Evolutionary conservation across 345 rosid species (phyloP).

Genomic region (Excoecaria agallocha): DNA sequence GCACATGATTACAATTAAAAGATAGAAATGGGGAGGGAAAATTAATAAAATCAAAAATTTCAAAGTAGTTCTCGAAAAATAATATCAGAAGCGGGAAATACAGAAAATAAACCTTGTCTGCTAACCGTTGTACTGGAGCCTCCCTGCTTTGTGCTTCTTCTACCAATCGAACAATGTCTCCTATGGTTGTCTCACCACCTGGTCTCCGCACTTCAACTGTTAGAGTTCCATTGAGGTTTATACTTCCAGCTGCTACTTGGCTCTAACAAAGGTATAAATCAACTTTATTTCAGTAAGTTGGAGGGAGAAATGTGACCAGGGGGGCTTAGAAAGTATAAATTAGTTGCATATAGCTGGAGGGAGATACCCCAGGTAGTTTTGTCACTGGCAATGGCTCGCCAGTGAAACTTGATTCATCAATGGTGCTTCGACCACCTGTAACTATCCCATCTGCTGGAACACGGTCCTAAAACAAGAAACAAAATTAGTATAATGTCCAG

Average conservation of each 20-base stretch:
- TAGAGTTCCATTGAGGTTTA: conserved; percentile 92
- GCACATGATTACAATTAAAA: neutral
- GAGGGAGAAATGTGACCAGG: conserved; percentile 4
- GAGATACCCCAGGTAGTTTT: conserved; percentile 77
- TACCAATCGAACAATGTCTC: conserved; percentile 85
- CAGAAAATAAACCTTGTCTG: conserved; percentile 72
- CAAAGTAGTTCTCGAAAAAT: neutral
- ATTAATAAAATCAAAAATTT: neutral
- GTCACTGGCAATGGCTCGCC: conserved; percentile 98
- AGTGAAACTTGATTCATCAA: conserved; percentile 94
- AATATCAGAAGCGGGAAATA: conserved; percentile 8
- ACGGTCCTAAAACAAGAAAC: conserved; percentile 61
- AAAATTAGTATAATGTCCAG: conserved; percentile 11
- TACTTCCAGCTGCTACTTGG: conserved; percentile 92
- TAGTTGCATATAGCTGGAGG: conserved; percentile 16
- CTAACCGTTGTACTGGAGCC: conserved; percentile 91
- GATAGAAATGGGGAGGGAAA: neutral
- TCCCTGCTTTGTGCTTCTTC: conserved; percentile 97
- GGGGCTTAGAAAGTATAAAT: conserved; percentile 13
- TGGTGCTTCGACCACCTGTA: conserved; percentile 86
- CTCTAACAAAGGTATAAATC: conserved; percentile 49
- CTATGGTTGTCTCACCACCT: conserved; percentile 96
- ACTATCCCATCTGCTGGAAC: conserved; percentile 92
- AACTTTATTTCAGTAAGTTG: conserved; percentile 10
- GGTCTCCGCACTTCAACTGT: conserved; percentile 87